Percentiles rank a stretch among this genome's conserved stretches.
Evolutionary conservation across 2,329 filamentous ascomycete species (phyloP).

Genomic region (Fusarium irregulare): DNA sequence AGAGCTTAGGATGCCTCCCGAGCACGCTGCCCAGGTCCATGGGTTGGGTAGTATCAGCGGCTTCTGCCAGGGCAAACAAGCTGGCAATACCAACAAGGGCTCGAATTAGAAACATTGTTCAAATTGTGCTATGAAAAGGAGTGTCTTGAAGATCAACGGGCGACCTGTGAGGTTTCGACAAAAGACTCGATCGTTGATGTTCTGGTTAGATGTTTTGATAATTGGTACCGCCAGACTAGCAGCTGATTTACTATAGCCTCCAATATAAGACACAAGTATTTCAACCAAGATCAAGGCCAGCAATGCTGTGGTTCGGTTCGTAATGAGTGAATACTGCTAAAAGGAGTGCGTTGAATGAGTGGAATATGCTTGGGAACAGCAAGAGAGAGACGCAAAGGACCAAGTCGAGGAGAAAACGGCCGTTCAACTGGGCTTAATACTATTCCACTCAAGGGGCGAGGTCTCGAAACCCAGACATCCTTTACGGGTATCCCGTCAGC

Average conservation of each 20-base stretch:
- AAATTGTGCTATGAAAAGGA: not conserved
- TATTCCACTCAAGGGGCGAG: conserved; percentile 3
- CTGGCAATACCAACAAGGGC: conserved; percentile 39
- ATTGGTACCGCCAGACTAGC: not conserved
- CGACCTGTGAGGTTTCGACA: not conserved
- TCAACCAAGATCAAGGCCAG: not conserved
- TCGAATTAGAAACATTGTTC: conserved; percentile 36
- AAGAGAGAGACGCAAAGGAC: conserved; percentile 1
- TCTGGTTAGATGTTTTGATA: not conserved
- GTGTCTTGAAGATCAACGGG: not conserved
- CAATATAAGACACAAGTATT: not conserved
- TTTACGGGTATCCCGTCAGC: conserved; percentile 13
- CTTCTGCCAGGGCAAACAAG: conserved; percentile 28
- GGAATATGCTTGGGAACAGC: conserved; percentile 7
- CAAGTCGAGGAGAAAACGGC: not conserved
- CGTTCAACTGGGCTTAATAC: conserved; percentile 19
- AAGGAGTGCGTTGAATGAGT: conserved; percentile 23
- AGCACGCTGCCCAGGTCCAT: conserved; percentile 56
- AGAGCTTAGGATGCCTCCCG: conserved; percentile 54
- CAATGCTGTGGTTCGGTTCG: not conserved
- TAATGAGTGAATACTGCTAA: conserved; percentile 15
- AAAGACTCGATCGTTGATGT: not conserved
- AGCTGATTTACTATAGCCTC: not conserved
- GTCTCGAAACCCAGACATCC: conserved; percentile 3
- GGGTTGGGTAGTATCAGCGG: conserved; percentile 34